Base-by-base conservation (phyloP, 1,139 yeast species). In the Sugiyamaella xylanicola region DNA sequence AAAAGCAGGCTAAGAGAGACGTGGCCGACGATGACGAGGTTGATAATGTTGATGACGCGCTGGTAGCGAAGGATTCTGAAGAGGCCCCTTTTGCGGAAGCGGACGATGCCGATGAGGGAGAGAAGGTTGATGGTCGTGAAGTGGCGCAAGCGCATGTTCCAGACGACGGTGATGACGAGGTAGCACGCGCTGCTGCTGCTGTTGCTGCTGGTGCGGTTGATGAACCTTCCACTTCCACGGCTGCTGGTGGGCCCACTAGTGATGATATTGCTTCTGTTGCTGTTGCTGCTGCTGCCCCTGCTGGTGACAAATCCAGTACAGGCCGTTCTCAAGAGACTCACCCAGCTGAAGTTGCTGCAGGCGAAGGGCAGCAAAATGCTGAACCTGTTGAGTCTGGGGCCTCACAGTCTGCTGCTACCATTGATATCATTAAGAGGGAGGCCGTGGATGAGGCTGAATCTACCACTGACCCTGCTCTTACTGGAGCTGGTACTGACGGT, bases 1-100 rank as follows among this genome's bases (percentile, higher is more conserved):
- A 25, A 7, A 11, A 25, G 9, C 32, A 25, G 32, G 11, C 32
- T 25, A 25, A 25, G n/a, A n/a, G n/a, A n/a, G n/a, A n/a, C n/a
- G n/a, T n/a, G n/a, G n/a, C n/a, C n/a, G 20, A 29, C 9, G 36
- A 20, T 11, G 20, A 19, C 11, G 52, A 41, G 20, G 41, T 40
- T 29, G 29, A 48, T 19, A 48, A 48, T 8, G 52, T 48, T 15
- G 52, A 48, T 40, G 52, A 48, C 15, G 52, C 52, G 36, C 20
- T 48, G 13, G 44, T 48, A 17, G 52, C 52, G 3, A 48, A 48
- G 29, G 52, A 48, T 19, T 48, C 52, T 4, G 47, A 40, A 27
- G 29, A 35, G 5, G 40, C 52, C 7, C 21, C 36, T 8, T 19
- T 36, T 11, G 50, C 20, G 15, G 43, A 46, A 21, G 43, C n/a